A percentile compares a stretch with the other conserved stretches of the same genome.
These are phyloP conservation scores for Kalaharituber pfeilii DNA, from an alignment of 2,329 filamentous ascomycete genomes.

Conservation along the genomic window DNA sequence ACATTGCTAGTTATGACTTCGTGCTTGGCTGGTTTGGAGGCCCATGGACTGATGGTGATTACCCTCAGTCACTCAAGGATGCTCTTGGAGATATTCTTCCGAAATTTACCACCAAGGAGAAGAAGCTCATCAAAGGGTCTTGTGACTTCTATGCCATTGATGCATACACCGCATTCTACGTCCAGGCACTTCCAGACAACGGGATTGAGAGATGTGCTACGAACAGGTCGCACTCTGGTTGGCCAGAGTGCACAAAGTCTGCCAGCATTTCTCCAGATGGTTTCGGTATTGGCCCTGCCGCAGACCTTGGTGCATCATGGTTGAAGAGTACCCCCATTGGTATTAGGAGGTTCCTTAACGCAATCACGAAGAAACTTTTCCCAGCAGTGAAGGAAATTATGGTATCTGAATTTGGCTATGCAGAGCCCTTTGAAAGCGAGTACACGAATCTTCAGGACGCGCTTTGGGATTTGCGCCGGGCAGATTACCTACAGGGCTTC, in stretches of 20 bases:
- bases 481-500: conserved; percentile 30
- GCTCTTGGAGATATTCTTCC: conserved; percentile 29
- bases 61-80: conserved; percentile 27
- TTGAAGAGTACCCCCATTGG: conserved; percentile 28
- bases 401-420: conserved; percentile 30
- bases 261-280: conserved; percentile 26
- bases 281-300: conserved; percentile 32
- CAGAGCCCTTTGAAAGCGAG: conserved; percentile 29
- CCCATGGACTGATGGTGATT: conserved; percentile 32
- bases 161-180: conserved; percentile 23
- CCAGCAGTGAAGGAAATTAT: conserved; percentile 29
- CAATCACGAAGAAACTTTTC: conserved; percentile 30
- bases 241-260: conserved; percentile 29
- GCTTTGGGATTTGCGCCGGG: conserved; percentile 29
- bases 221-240: conserved; percentile 28
- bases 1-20: conserved; percentile 26
- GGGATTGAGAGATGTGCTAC: conserved; percentile 28
- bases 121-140: conserved; percentile 29
- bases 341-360: conserved; percentile 29
- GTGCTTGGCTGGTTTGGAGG: conserved; percentile 32
- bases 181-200: conserved; percentile 23
- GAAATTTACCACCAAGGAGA: conserved; percentile 27
- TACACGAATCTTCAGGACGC: conserved; percentile 24
- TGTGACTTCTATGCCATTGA: conserved; percentile 32
- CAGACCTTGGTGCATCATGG: conserved; percentile 30